phyloP scores from a whole-genome alignment of 148 eudicot genomes.

The Limonium bicolor region DNA sequence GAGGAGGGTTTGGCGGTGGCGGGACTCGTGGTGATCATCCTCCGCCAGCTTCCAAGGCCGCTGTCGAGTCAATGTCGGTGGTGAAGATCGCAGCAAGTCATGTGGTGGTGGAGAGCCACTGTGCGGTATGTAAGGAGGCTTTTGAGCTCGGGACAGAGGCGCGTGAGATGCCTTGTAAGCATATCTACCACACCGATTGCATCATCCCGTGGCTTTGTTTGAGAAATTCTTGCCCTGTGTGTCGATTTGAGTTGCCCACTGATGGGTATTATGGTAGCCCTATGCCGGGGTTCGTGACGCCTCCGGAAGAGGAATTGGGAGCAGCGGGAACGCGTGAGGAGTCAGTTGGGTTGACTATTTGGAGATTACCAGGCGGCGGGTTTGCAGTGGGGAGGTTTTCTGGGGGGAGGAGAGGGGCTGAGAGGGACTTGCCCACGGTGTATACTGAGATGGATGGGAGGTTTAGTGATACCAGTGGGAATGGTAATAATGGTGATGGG shows the following conservation, averaged over 20 bases:
- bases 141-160: constrained; percentile 20
- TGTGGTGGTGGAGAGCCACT: constrained; percentile 16
- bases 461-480: background rate
- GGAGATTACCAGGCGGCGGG: constrained; percentile 53
- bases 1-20: too few relatives aligned
- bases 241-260: constrained; percentile 26
- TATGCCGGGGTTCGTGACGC: constrained; percentile 28
- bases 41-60: constrained; percentile 29
- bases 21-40: constrained; percentile 10
- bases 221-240: constrained; percentile 41
- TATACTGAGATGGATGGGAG: constrained; percentile 37
- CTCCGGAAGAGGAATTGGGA: constrained; percentile 3
- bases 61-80: constrained; percentile 26
- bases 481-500: background rate
- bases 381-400: constrained; percentile 40
- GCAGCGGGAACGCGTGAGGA: constrained; percentile 8
- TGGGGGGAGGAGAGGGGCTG: constrained; percentile 16
- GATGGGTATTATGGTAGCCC: constrained; percentile 18
- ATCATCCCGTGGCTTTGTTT: constrained; percentile 35
- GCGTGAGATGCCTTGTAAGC: constrained; percentile 40
- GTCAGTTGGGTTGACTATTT: constrained; percentile 26
- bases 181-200: constrained; percentile 36
- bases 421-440: constrained; percentile 28
- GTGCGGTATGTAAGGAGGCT: constrained; percentile 39
- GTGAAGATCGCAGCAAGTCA: constrained; percentile 13